These are phyloP conservation scores for Colletotrichum nymphaeae DNA, from an alignment of 2,329 filamentous ascomycete species.

Conservation along the genomic window DNA sequence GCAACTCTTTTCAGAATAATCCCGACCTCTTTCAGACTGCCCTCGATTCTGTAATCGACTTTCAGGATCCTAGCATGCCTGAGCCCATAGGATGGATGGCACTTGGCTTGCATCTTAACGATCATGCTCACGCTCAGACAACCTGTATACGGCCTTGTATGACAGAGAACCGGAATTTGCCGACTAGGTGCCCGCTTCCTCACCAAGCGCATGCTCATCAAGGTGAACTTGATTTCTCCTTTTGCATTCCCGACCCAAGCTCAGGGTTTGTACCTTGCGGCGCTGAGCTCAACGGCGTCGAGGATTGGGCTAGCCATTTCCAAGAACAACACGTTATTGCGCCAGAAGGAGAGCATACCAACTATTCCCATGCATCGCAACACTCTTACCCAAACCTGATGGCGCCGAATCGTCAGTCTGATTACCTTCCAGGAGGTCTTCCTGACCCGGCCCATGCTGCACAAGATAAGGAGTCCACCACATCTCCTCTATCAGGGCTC, in stretches of 20 bases:
- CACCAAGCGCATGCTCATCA: constrained; percentile 34
- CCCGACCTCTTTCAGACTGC: not conserved
- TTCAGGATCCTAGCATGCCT: not conserved
- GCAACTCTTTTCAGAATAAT: not conserved
- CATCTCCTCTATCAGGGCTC: not conserved
- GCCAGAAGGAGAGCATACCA: not conserved
- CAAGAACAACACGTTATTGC: not conserved
- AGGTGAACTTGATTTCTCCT: not conserved
- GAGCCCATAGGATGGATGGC: not conserved
- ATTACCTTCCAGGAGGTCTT: not conserved
- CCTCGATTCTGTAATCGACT: not conserved
- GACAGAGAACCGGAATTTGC: constrained; percentile 32
- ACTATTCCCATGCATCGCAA: not conserved
- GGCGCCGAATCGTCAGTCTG: not conserved
- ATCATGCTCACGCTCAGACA: constrained; percentile 41
- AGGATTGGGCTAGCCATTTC: constrained; percentile 14
- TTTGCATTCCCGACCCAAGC: constrained; percentile 1
- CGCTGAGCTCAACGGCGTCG: not conserved
- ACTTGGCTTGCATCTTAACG: constrained; percentile 41
- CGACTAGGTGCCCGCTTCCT: constrained; percentile 37
- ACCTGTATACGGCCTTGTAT: constrained; percentile 37
- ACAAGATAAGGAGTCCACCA: not conserved
- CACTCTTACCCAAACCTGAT: not conserved
- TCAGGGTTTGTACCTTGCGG: constrained; percentile 3
- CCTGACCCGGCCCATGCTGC: not conserved